Base-by-base conservation (phyloP, 176 grass and related monocot species). In the Oropetium thomaeum region DNA sequence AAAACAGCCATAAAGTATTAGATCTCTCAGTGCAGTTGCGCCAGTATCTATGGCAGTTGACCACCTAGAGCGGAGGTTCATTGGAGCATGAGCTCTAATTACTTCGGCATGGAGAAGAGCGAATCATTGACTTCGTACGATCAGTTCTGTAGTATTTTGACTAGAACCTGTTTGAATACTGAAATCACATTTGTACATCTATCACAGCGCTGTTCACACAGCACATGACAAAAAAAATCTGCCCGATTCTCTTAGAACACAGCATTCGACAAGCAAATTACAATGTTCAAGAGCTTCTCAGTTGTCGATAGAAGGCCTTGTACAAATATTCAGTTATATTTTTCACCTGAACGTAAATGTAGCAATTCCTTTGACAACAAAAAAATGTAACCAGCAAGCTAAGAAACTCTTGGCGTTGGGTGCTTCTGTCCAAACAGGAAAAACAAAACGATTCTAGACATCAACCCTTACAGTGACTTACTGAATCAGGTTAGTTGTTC, bases 51-150 rank as follows among this genome's bases (percentile, higher is more conserved):
- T 31, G 10, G 4, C 20, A 83, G 74, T 79, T 62, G 69, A 83
- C 85, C 30, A 28, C 41, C 71, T 57, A 69, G 52, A 57, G 3
- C 12, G 10, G 17, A 44, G 43, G 79, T 26, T 58, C 69, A 38
- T 88, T 26, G 75, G 62, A 68, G 17, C 52, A 57, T n/a, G 86
- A 57, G 35, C 54, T 31, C 8, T 39, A 79, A 79, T 79, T 57
- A 79, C 34, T 57, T 17, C 62, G 12, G 44, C 75, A 43, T 88
- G 31, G 86, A 69, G 75, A 43, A 35, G 29, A 74, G 86, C 54
- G 67, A 69, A 70, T 79, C 44, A 55, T 88, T 88, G 86, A 83
- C 80, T 47, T 71, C 7, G 55, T 57, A 58, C 25, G 4, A 59
- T 76, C 26, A 58, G 1, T 39, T 52, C 30, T 55, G 41, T 22